Evolutionary conservation across 148 eudicot species (phyloP).

Genomic region (Euryodendron excelsum): DNA sequence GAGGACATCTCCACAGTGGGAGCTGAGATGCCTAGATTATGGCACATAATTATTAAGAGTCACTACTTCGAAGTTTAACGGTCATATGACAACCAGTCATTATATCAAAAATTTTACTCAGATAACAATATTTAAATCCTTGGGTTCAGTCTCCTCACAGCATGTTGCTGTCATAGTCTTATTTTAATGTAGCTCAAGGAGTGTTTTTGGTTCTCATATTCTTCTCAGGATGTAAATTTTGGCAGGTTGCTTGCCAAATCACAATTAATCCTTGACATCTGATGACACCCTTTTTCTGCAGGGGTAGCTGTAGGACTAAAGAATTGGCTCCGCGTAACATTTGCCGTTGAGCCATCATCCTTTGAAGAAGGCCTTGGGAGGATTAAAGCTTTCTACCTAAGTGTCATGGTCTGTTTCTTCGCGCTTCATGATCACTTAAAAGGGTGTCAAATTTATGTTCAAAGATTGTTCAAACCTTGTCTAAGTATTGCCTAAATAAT

Average conservation of each 20-base stretch:
- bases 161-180: too few species aligned
- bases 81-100: too few species aligned
- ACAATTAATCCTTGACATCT: neutral
- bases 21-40: neutral
- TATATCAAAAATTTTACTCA: too few species aligned
- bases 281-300: conserved; percentile 14
- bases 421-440: too few species aligned
- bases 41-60: neutral
- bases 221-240: neutral
- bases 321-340: conserved; percentile 68
- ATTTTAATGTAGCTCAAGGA: neutral
- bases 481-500: too few species aligned
- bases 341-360: conserved; percentile 47
- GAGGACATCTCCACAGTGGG: neutral
- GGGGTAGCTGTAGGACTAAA: conserved; percentile 46
- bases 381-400: conserved; percentile 46
- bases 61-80: too few species aligned
- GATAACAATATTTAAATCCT: too few species aligned
- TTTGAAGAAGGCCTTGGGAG: conserved; percentile 61
- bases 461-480: too few species aligned
- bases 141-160: too few species aligned
- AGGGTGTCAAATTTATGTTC: too few species aligned
- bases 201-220: neutral
- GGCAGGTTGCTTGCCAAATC: neutral
- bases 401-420: too few species aligned